Base-by-base conservation (phyloP, 805 yeast genomes). In the Candida alai region DNA sequence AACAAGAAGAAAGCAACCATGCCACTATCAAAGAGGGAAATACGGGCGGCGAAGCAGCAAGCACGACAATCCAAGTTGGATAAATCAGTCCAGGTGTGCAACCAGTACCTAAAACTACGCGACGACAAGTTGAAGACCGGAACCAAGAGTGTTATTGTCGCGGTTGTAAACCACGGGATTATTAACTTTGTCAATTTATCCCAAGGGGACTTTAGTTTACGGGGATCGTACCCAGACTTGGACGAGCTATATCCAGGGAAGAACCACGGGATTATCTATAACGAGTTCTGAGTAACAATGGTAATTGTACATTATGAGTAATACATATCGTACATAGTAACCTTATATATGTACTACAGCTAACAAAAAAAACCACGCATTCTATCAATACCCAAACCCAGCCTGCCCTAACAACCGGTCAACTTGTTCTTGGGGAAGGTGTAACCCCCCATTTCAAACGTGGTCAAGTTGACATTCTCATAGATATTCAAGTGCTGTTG, bases 401-500 rank as follows among this genome's bases (percentile, higher is more conserved):
- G 28, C 17, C 9, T 24, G 21, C n/a, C 24, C 30, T 23, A 36
- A 32, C 39, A 36, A 7, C 39, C 35, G n/a, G 44, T 38, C 19
- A 70, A 49, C 14, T 44, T 54, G 43, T 66, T 59, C 39, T 49
- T 51, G 4, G 73, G 73, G 35, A 43, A 37, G 2, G 43, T 30
- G 44, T 68, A 88, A 1, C 95, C 95, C 0, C 93, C 85, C 8
- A 41, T 60, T 19, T 60, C 68, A 95, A 95, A 88, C 6, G 60
- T 40, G 0, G 96, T 88, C 37, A 70, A 43, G 59, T 88, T 88
- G 34, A 65, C 52, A 54, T 84, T 73, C 24, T 54, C 37, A 56
- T 88, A 88, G 1, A 90, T 93, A 25, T 65, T 65, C 35, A 63
- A 51, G 55, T 88, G 96, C 21, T 56, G 50, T 32, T 75, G 57